phyloP scores from a whole-genome alignment of 768 basidiomycete species.

The Amanita phalloides region DNA sequence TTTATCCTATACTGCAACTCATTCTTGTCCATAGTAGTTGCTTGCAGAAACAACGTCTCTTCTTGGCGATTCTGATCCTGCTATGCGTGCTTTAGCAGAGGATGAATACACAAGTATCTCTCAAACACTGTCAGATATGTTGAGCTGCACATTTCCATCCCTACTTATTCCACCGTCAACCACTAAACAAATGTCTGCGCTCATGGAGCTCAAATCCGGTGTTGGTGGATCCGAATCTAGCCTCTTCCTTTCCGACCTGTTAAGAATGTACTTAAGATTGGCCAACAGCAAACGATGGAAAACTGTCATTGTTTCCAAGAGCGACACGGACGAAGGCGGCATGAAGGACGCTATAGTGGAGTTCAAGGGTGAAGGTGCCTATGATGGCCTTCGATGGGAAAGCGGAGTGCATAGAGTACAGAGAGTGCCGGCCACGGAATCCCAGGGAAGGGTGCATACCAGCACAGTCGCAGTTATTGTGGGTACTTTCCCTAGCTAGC shows the following conservation, averaged over 20 bases:
- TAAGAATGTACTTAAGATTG: constrained; percentile 74
- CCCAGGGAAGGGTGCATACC: constrained; percentile 82
- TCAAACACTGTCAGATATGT: constrained; percentile 19
- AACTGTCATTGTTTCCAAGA: constrained; percentile 45
- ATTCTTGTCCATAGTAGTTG: constrained; percentile 35
- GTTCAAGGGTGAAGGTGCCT: constrained; percentile 67
- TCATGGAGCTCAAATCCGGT: constrained; percentile 88
- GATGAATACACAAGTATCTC: constrained; percentile 51
- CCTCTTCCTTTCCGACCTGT: constrained; percentile 67
- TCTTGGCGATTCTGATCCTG: constrained; percentile 62
- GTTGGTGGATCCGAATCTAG: constrained; percentile 87
- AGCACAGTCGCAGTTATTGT: constrained; percentile 86
- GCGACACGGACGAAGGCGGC: constrained; percentile 51
- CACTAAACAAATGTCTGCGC: constrained; percentile 58
- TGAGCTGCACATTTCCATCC: constrained; percentile 45
- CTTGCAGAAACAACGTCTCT: constrained; percentile 52
- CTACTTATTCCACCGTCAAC: constrained; percentile 66
- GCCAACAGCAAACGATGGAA: constrained; percentile 51
- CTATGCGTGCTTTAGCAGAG: constrained; percentile 62
- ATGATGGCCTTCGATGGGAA: constrained; percentile 78
- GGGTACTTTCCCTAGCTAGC: constrained; percentile 16
- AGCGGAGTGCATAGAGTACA: constrained; percentile 96
- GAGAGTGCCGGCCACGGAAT: constrained; percentile 84
- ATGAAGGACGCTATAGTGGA: constrained; percentile 74
- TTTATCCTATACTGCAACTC: neutral